Evolutionary conservation across 768 basidiomycete species (phyloP).

Genomic region (Mycena filopes): DNA sequence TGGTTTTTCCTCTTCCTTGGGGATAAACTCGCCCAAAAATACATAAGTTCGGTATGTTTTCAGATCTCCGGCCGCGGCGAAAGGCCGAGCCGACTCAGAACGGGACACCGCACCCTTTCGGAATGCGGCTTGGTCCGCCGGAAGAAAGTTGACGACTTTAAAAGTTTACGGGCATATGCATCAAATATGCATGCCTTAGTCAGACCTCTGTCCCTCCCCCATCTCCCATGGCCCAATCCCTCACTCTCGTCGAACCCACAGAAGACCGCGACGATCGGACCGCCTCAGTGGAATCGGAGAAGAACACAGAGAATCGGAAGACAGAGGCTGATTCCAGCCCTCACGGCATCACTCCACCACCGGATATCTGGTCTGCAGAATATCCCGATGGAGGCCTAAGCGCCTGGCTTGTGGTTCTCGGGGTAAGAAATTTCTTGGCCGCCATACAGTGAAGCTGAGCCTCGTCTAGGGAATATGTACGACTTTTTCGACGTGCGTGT

Average conservation of each 20-base stretch:
- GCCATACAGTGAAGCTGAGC: background rate
- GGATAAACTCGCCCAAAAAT: no score
- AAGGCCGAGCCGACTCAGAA: no score
- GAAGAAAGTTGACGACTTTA: slow-evolving; percentile 2
- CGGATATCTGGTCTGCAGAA: slow-evolving; percentile 23
- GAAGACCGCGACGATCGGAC: slow-evolving; percentile 21
- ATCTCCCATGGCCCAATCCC: slow-evolving; percentile 7
- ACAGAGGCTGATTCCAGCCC: background rate
- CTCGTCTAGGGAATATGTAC: slow-evolving; percentile 10
- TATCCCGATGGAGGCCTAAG: slow-evolving; percentile 30
- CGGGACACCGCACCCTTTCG: no score
- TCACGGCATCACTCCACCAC: background rate
- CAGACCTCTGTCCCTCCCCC: background rate
- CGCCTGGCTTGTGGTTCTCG: slow-evolving; percentile 30
- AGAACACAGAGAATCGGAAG: no score
- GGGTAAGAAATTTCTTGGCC: slow-evolving; percentile 1
- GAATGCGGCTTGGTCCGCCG: no score
- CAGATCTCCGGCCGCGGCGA: no score
- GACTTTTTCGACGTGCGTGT: slow-evolving; percentile 32
- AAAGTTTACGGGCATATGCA: no score
- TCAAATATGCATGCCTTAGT: background rate
- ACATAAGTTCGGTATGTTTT: no score
- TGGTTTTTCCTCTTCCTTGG: no score
- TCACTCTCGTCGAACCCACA: background rate
- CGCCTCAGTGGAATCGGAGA: slow-evolving; percentile 13